Base-by-base conservation (phyloP, 1,139 yeast genomes). In the Geotrichum klebahnii region DNA sequence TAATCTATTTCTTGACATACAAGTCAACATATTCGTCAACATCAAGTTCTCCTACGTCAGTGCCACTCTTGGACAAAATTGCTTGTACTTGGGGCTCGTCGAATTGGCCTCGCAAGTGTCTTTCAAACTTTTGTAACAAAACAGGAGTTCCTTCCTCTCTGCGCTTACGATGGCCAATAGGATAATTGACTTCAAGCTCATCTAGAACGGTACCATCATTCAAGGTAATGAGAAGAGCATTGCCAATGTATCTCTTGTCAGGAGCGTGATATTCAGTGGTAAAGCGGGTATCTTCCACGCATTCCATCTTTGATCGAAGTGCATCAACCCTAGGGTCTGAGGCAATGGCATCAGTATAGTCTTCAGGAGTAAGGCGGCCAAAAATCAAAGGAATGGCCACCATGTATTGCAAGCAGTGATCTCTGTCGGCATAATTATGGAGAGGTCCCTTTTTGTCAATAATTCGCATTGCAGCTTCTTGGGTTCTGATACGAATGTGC, bases 341-440 rank as follows among this genome's bases (percentile, higher is more conserved):
- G 24, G 82, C 82, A 51, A 75, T 63, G 6, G 60, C 67, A 59
- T 79, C 82, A 41, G 73, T 64, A 65, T 79, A 78, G 63, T 78
- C 81, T 57, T 76, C 79, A 6, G 82, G 82, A 33, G 79, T 76
- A 45, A 78, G 66, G 49, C 78, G 71, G 42, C 82, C 82, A 58
- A 71, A 67, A 51, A 79, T 70, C 55, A 78, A 64, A 34, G 82
- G 81, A 39, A 78, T 62, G 22, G 82, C 82, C 43, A 74, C 73
- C 82, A 79, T 78, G 65, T 78, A 79, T 61, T 78, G 83, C 54
- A 79, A 75, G 63, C 82, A 78, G 63, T 78, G 83, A 59, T 79
- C 82, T 55, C 82, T 71, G 64, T 78, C 83, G 31, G 83, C 82
- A 58, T 78, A 79, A 67, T 79, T 79, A 67, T 78, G 72, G 48